Conservation (phyloP, 768 basidiomycete genomes). For the Daedalea quercina region DNA sequence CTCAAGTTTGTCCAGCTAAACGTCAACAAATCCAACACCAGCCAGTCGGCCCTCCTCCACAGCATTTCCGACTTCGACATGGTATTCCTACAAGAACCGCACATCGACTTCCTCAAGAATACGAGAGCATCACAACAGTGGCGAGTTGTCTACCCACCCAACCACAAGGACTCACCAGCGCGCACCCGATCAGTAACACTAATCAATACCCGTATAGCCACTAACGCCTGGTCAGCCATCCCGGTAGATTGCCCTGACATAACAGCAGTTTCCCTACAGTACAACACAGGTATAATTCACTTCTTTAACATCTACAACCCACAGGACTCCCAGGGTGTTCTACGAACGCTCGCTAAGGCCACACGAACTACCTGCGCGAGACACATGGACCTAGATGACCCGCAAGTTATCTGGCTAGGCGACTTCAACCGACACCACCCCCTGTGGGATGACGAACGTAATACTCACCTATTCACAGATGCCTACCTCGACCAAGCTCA, state of each 20-base stretch:
- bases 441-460: constrained; percentile 25
- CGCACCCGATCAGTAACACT: constrained; percentile 8
- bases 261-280: constrained; percentile 20
- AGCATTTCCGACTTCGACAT: constrained; percentile 22
- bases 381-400: neutral
- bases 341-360: constrained; percentile 7
- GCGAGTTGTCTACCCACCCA: constrained; percentile 20
- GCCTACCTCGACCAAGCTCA: constrained; percentile 17
- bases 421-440: constrained; percentile 38
- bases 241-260: constrained; percentile 18
- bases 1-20: neutral
- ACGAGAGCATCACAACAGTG: constrained; percentile 13
- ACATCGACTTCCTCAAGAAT: constrained; percentile 17
- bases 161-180: constrained; percentile 6
- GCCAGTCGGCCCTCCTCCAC: neutral
- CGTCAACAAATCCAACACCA: neutral
- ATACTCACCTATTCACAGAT: constrained; percentile 30
- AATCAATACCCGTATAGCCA: constrained; percentile 5
- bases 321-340: constrained; percentile 16
- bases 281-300: constrained; percentile 10
- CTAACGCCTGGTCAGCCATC: constrained; percentile 9
- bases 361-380: neutral
- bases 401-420: constrained; percentile 24
- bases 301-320: constrained; percentile 36
- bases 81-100: constrained; percentile 29